Conservation (phyloP, 257 asterid species). For the Knoxia roxburghii region DNA sequence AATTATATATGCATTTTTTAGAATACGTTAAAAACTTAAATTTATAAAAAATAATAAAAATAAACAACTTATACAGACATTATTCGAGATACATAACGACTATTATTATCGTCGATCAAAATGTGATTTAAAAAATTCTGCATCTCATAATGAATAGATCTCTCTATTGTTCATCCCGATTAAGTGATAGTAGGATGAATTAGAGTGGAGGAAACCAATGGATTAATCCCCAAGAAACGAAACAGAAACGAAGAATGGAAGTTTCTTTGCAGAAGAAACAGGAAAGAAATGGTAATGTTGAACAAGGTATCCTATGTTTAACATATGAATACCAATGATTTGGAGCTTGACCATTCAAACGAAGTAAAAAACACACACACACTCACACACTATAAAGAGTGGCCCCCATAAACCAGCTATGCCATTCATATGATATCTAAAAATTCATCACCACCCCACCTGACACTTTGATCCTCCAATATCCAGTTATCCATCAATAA, state of each 20-base stretch:
- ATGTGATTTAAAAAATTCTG: too few species aligned
- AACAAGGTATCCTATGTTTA: conserved; percentile 63
- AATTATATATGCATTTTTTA: too few species aligned
- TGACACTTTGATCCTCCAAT: background rate
- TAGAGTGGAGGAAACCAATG: too few species aligned
- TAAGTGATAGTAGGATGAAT: too few species aligned
- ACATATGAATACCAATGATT: conserved; percentile 63
- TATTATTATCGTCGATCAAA: too few species aligned
- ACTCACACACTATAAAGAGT: too few species aligned
- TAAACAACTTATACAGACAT: too few species aligned
- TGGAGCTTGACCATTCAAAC: conserved; percentile 85
- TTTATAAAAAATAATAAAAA: too few species aligned
- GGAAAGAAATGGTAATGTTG: background rate
- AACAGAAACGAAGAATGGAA: background rate
- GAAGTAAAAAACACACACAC: conserved; percentile 17
- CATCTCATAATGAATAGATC: too few species aligned
- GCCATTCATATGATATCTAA: conserved; percentile 17
- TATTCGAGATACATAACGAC: too few species aligned
- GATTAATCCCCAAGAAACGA: background rate
- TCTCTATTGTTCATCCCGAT: too few species aligned
- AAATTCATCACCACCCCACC: conserved; percentile 8
- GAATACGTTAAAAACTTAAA: too few species aligned
- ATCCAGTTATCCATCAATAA: conserved; percentile 21
- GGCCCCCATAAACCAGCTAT: conserved; percentile 34
- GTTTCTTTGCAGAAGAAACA: conserved; percentile 13